phyloP scores from a whole-genome alignment of 1,284 basidiomycete genomes.

The Irpex rosettiformis region DNA sequence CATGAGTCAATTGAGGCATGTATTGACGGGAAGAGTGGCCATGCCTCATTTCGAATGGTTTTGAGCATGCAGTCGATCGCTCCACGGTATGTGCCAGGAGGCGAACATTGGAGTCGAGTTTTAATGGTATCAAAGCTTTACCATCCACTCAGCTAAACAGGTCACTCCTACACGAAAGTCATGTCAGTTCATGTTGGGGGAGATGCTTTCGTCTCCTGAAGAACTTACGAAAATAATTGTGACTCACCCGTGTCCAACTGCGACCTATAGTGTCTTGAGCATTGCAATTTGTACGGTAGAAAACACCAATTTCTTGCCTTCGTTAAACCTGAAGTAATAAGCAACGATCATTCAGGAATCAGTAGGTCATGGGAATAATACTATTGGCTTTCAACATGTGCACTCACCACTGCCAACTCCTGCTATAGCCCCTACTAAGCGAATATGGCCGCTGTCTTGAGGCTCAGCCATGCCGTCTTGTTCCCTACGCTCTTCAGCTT shows the following conservation, averaged over 20 bases:
- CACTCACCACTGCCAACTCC: slow-evolving; percentile 61
- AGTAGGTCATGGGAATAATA: not conserved
- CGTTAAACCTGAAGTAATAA: slow-evolving; percentile 43
- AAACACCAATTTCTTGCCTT: slow-evolving; percentile 38
- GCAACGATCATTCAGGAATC: not conserved
- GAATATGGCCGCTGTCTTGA: slow-evolving; percentile 34
- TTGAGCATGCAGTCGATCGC: slow-evolving; percentile 65
- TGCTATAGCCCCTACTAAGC: slow-evolving; percentile 56
- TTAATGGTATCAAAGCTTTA: slow-evolving; percentile 72
- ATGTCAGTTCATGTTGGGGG: no score
- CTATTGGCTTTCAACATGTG: no score
- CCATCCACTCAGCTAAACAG: not conserved
- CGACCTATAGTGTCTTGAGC: slow-evolving; percentile 41
- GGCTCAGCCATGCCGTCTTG: slow-evolving; percentile 7
- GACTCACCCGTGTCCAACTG: slow-evolving; percentile 63
- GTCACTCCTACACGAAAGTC: not conserved
- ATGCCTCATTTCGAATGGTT: slow-evolving; percentile 63
- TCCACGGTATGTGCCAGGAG: slow-evolving; percentile 65
- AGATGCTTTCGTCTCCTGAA: no score
- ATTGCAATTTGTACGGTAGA: not conserved
- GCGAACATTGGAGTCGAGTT: slow-evolving; percentile 67
- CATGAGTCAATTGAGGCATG: not conserved
- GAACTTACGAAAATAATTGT: not conserved
- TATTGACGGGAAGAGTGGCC: not conserved
- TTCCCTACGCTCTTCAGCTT: no score